Conservation (phyloP, 371 early-diverging fungal species). For the Phascolomyces articulosus region DNA sequence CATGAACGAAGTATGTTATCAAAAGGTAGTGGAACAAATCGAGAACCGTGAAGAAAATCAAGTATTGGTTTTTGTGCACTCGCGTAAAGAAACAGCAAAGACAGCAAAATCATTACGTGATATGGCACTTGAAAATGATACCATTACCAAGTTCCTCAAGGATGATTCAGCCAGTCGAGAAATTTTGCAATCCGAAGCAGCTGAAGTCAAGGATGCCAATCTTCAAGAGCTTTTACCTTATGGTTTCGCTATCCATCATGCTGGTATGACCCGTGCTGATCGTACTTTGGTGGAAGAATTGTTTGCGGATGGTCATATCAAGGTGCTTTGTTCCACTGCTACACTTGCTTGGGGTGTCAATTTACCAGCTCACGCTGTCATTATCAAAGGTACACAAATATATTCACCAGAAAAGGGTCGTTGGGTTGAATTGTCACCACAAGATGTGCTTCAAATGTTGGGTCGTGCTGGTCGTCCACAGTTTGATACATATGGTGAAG, state of each 20-base stretch:
- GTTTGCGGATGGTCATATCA: constrained; percentile 91
- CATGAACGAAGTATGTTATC: constrained; percentile 96
- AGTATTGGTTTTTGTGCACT: constrained; percentile 97
- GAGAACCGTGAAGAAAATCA: constrained; percentile 81
- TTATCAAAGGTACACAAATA: constrained; percentile 99
- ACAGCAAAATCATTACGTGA: constrained; percentile 92
- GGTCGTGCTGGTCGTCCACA: constrained; percentile 99
- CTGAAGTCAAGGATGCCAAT: constrained; percentile 77
- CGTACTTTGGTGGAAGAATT: constrained; percentile 95
- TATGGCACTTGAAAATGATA: constrained; percentile 87
- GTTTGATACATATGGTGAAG: constrained; percentile 97
- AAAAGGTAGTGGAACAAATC: constrained; percentile 90
- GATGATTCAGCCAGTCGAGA: constrained; percentile 84
- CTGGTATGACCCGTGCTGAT: constrained; percentile 96
- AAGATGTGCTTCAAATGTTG: constrained; percentile 98
- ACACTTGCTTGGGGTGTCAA: constrained; percentile 99
- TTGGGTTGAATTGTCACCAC: constrained; percentile 93
- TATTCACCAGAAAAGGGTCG: constrained; percentile 95
- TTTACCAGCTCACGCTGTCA: constrained; percentile 98
- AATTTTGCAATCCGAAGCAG: constrained; percentile 84
- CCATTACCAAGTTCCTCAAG: constrained; percentile 77
- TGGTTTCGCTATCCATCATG: constrained; percentile 99
- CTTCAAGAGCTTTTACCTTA: constrained; percentile 90
- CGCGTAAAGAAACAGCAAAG: constrained; percentile 96
- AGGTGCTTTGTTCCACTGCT: constrained; percentile 97